phyloP scores from a whole-genome alignment of 2,329 filamentous ascomycete genomes.

The Pseudophaeomoniella oleicola region DNA sequence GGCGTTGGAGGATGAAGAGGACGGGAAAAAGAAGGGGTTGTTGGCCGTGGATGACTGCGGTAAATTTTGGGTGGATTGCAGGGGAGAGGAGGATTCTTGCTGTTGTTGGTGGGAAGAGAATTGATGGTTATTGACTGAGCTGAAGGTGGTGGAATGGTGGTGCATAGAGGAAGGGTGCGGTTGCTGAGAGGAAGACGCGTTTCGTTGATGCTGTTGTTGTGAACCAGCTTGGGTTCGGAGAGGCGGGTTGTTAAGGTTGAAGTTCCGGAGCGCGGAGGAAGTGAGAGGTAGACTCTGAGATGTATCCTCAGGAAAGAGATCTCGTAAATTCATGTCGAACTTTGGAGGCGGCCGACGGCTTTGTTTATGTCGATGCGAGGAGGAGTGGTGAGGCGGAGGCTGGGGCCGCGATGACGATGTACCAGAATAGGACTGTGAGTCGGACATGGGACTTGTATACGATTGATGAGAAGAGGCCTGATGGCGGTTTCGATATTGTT shows the following conservation, averaged over 20 bases:
- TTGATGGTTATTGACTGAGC: slow-evolving; percentile 1
- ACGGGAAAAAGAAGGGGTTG: background rate
- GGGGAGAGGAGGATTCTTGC: background rate
- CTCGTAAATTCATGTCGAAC: slow-evolving; percentile 38
- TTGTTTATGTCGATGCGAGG: background rate
- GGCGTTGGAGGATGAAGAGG: background rate
- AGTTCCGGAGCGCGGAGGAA: slow-evolving; percentile 14
- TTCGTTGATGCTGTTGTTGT: slow-evolving; percentile 10
- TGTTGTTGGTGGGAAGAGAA: slow-evolving; percentile 4
- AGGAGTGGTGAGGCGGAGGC: background rate
- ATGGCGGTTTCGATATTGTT: slow-evolving; percentile 11
- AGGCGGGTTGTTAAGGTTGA: slow-evolving; percentile 9
- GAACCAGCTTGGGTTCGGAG: no score
- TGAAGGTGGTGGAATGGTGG: slow-evolving; percentile 7
- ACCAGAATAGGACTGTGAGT: background rate
- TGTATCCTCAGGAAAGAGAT: slow-evolving; percentile 33
- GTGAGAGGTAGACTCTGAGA: slow-evolving; percentile 19
- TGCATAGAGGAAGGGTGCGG: background rate
- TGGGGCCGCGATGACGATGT: slow-evolving; percentile 8
- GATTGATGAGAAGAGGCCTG: slow-evolving; percentile 5
- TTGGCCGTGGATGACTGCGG: no score
- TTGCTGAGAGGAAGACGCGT: slow-evolving; percentile 9
- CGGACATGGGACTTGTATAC: background rate
- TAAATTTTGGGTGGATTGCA: background rate
- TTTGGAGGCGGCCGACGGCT: slow-evolving; percentile 1